Base-by-base conservation (phyloP, 768 basidiomycete species). In the Auricularia cornea region DNA sequence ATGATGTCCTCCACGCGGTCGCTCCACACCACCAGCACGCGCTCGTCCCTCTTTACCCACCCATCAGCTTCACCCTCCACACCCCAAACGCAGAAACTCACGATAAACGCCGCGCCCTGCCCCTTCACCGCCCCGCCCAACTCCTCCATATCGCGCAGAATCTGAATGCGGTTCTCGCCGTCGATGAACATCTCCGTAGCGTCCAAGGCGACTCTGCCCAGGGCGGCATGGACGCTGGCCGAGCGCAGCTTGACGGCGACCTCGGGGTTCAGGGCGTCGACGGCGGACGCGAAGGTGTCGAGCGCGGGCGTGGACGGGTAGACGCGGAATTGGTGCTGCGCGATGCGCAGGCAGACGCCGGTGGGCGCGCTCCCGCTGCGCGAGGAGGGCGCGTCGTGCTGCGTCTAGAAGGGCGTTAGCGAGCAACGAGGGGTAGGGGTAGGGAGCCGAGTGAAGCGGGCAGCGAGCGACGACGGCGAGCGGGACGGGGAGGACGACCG, bases 361-460 rank as follows among this genome's bases (percentile, higher is more conserved):
- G 62, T 63, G 0, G 62, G 56, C 12, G 56, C 56, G 51, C 23
- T 12, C 12, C 20, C 16, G 0, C 6, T 12, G 44, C 35, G 35
- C 88, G 83, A 3, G n/a, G n/a, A n/a, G 89, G 90, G 69, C 90
- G 62, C 62, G 51, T 62, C 62, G 62, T 54, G 48, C 51, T 62
- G 62, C 20, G 62, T 62, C 62, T 62, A 32, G n/a, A 56, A 2
- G 52, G 10, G 51, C 29, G 20, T 20, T 38, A 38, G 35, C 0
- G 35, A 38, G n/a, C n/a, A n/a, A n/a, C n/a, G n/a, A n/a, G n/a
- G n/a, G n/a, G n/a, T n/a, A n/a, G n/a, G n/a, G n/a, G n/a, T n/a
- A n/a, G n/a, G n/a, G n/a, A n/a, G n/a, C n/a, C n/a, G n/a, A n/a
- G n/a, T n/a, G n/a, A n/a, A n/a, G n/a, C n/a, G n/a, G n/a, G n/a